These are phyloP conservation scores for Gleditsia sinensis DNA, from an alignment of 306 rosid genomes.

Conservation along the genomic window DNA sequence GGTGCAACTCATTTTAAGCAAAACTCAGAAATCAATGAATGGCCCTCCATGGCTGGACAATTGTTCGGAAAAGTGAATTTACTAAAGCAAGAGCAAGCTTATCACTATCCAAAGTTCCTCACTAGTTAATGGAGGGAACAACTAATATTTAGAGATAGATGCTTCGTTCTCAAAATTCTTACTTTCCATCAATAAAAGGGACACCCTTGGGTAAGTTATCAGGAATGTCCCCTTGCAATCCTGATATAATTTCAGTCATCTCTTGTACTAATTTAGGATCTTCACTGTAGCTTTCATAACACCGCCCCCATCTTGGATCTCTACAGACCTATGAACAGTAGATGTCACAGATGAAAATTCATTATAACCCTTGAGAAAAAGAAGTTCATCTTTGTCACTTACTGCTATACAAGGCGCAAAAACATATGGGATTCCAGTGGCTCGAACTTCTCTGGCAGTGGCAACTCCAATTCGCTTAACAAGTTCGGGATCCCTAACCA, in stretches of 20 bases:
- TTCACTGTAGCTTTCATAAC: slow-evolving; percentile 51
- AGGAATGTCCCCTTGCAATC: slow-evolving; percentile 45
- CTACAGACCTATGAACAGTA: slow-evolving; percentile 39
- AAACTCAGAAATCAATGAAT: not conserved
- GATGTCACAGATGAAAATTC: not conserved
- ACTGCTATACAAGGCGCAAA: slow-evolving; percentile 48
- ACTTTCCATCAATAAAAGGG: slow-evolving; percentile 45
- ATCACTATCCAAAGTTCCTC: too few species aligned
- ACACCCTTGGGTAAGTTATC: slow-evolving; percentile 35
- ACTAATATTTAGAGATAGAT: not conserved
- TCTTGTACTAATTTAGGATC: slow-evolving; percentile 42
- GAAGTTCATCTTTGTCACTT: slow-evolving; percentile 6
- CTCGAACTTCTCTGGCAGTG: slow-evolving; percentile 49
- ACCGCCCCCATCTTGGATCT: slow-evolving; percentile 53
- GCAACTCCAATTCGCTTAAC: slow-evolving; percentile 43
- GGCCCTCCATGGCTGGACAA: not conserved
- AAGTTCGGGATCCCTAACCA: slow-evolving; percentile 41
- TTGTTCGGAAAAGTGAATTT: too few species aligned
- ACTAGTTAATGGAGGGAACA: not conserved
- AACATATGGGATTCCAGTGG: slow-evolving; percentile 45
- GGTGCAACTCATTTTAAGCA: too few species aligned
- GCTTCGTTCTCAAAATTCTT: slow-evolving; percentile 12
- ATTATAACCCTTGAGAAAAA: not conserved
- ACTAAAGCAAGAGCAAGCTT: too few species aligned
- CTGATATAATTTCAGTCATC: slow-evolving; percentile 41